phyloP scores from a whole-genome alignment of 176 grass and related monocot genomes.

The Alloteropsis semialata region DNA sequence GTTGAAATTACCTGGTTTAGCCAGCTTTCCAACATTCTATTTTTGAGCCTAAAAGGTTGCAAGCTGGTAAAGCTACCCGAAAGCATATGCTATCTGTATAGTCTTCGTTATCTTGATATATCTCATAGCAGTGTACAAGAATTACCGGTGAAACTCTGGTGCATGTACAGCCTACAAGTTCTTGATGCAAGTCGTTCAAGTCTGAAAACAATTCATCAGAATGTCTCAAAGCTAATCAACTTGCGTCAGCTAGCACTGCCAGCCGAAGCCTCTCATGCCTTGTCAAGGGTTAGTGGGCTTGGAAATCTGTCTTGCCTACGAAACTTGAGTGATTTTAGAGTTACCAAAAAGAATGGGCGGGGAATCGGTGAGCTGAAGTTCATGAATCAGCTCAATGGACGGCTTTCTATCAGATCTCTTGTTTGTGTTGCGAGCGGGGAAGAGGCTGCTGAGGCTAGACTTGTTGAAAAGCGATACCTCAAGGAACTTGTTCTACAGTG shows the following conservation, averaged over 20 bases:
- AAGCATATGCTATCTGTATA: slow-evolving; percentile 19
- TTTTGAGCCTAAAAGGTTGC: slow-evolving; percentile 1
- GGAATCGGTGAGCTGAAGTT: slow-evolving; percentile 32
- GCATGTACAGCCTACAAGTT: slow-evolving; percentile 25
- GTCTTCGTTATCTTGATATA: slow-evolving; percentile 31
- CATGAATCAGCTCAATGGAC: slow-evolving; percentile 36
- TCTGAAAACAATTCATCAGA: background rate
- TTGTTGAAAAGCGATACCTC: slow-evolving; percentile 35
- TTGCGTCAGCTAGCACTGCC: background rate
- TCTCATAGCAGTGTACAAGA: background rate
- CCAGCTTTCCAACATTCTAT: background rate
- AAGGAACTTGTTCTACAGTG: slow-evolving; percentile 11
- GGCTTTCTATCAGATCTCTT: slow-evolving; percentile 3
- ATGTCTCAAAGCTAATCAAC: background rate
- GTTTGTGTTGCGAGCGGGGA: background rate
- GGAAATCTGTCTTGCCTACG: slow-evolving; percentile 39
- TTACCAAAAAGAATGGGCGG: slow-evolving; percentile 3
- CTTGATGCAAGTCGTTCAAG: background rate
- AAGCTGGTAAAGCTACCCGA: slow-evolving; percentile 1
- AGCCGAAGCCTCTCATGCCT: background rate
- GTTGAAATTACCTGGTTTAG: background rate
- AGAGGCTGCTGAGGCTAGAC: slow-evolving; percentile 35
- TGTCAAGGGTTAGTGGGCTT: slow-evolving; percentile 30
- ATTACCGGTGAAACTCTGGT: background rate
- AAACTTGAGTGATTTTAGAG: slow-evolving; percentile 9